Evolutionary conservation across 192 early-diverging fungal genomes (phyloP), one percentile per base, ranked within the genome.

Genomic region (Coemansia sp.): DNA sequence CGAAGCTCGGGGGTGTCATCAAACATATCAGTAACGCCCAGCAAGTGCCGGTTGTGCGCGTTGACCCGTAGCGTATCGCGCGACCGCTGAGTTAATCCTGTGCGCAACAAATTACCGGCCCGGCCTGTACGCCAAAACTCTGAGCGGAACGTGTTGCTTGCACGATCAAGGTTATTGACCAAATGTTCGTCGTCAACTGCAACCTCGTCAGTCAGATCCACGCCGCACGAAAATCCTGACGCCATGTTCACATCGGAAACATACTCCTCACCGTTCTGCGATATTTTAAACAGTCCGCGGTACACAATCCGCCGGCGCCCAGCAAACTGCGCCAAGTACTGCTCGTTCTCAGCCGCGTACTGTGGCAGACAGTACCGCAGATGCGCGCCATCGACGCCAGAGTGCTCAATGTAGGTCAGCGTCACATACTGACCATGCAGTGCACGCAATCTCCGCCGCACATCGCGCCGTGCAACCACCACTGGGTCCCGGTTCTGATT

Each of bases 371-470:
- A 73, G 51, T 79, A 75, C 23, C 82, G 76, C 37, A 56, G 53
- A 21, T 72, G 70, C 39, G 62, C 9, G 45, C 72, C 73, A 23
- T 62, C 26, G 1, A 63, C 63, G 0, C 68, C 74, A 4, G 74
- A 57, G n/a, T 70, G 57, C 53, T 77, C 71, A 14, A 75, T 62
- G 23, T 58, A 75, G 22, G 87, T 86, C 19, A 85, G 71, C 14
- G 83, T 75, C 16, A 89, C 81, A 27, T 81, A 61, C 60, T 89
- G 85, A 7, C 82, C 84, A n/a, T 87, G 82, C 37, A 89, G 62
- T 0, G 86, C 81, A 5, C 88, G 82, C 62, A 89, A 72, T 14
- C 72, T 73, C 25, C 83, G 78, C 7, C 88, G 71, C 14, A 85
- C 26, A 17, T 80, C 75, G 23, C 87, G 77, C 4, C 82, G 64